phyloP scores from a whole-genome alignment of 345 rosid species.

The Eucalyptus marginata region DNA sequence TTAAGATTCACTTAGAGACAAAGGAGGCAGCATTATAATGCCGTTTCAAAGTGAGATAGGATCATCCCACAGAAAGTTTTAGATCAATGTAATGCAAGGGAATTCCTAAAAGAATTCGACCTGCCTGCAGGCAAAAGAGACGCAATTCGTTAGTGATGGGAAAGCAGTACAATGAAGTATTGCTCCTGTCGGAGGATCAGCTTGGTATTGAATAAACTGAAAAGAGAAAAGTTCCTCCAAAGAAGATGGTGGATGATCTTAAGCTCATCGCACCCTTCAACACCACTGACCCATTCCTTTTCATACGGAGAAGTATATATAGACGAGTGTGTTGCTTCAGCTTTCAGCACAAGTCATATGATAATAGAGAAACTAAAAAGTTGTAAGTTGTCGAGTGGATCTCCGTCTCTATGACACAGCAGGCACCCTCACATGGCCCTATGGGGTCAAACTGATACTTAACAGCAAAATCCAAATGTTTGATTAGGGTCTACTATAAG shows the following conservation, averaged over 20 bases:
- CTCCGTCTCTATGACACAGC: not conserved
- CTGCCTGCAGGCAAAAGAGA: not conserved
- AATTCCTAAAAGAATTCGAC: not conserved
- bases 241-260: not conserved
- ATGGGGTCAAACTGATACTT: not conserved
- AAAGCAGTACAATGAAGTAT: not conserved
- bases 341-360: not conserved
- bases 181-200: not conserved
- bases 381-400: not conserved
- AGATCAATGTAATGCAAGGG: not conserved
- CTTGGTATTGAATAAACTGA: not conserved
- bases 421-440: not conserved
- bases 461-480: not conserved
- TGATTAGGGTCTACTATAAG: slow-evolving; percentile 6
- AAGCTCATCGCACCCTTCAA: not conserved
- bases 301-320: not conserved
- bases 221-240: not conserved
- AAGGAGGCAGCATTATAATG: not conserved
- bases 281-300: not conserved
- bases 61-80: not conserved
- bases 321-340: not conserved
- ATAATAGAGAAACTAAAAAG: not conserved
- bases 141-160: not conserved
- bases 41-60: not conserved
- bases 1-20: not conserved